Evolutionary conservation across 2,329 filamentous ascomycete genomes (phyloP).

Genomic region (Fusarium incarnatum): DNA sequence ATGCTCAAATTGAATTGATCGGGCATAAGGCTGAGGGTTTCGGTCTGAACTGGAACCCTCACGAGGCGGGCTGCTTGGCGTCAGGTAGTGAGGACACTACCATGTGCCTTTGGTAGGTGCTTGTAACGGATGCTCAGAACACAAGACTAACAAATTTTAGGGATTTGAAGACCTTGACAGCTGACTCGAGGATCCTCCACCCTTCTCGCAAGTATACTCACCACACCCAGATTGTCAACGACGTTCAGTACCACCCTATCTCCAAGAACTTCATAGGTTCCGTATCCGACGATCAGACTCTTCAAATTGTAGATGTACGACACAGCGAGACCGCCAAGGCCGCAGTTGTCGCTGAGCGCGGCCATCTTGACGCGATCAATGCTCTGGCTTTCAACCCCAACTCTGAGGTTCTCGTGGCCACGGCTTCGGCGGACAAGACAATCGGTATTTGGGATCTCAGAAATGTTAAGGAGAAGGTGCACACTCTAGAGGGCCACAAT

Average conservation of each 20-base stretch:
- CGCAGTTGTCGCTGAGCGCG: slow-evolving; percentile 75
- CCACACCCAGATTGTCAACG: slow-evolving; percentile 92
- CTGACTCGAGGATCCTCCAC: slow-evolving; percentile 75
- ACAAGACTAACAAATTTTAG: slow-evolving; percentile 55
- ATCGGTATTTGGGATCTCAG: slow-evolving; percentile 96
- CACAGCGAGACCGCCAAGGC: slow-evolving; percentile 73
- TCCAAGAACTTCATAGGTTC: slow-evolving; percentile 88
- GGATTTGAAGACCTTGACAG: slow-evolving; percentile 83
- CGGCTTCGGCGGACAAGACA: slow-evolving; percentile 94
- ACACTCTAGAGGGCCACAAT: slow-evolving; percentile 87
- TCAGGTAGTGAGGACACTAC: slow-evolving; percentile 94
- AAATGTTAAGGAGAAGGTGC: slow-evolving; percentile 88
- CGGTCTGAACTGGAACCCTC: slow-evolving; percentile 91
- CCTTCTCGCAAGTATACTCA: slow-evolving; percentile 84
- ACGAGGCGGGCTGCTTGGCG: slow-evolving; percentile 81
- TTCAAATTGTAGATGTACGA: slow-evolving; percentile 92
- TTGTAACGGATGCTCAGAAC: slow-evolving; percentile 6
- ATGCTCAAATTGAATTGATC: slow-evolving; percentile 84
- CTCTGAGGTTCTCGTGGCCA: slow-evolving; percentile 90
- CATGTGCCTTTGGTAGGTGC: slow-evolving; percentile 84
- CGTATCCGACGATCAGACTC: slow-evolving; percentile 93
- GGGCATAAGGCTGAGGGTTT: slow-evolving; percentile 93
- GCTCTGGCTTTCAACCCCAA: slow-evolving; percentile 94
- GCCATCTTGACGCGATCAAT: slow-evolving; percentile 94
- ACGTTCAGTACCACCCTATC: slow-evolving; percentile 93